Conservation (phyloP, 2,329 filamentous ascomycete species). For the Fusarium duplospermum region DNA sequence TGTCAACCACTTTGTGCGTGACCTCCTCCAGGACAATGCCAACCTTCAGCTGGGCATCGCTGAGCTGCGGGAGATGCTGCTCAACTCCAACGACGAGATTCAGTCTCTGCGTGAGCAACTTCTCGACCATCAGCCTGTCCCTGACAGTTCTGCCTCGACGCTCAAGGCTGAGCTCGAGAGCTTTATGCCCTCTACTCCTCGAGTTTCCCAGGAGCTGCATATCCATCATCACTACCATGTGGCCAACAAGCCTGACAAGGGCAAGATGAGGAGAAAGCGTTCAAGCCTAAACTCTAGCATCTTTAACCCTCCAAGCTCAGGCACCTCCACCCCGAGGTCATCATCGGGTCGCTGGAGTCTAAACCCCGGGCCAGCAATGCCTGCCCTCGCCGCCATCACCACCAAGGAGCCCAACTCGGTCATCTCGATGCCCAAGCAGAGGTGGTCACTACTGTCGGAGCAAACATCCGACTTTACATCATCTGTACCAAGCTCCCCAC, state of each 20-base stretch:
- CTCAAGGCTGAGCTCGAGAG: conserved; percentile 78
- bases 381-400: conserved; percentile 55
- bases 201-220: conserved; percentile 79
- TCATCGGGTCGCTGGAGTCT: conserved; percentile 53
- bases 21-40: conserved; percentile 94
- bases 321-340: conserved; percentile 56
- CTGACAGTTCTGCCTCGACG: conserved; percentile 60
- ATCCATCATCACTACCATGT: conserved; percentile 96
- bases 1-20: conserved; percentile 95
- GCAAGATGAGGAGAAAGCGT: conserved; percentile 79
- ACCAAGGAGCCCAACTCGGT: conserved; percentile 64
- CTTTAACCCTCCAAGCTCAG: conserved; percentile 65
- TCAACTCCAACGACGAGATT: conserved; percentile 94
- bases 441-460: conserved; percentile 69
- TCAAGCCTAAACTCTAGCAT: conserved; percentile 70
- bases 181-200: conserved; percentile 49
- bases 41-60: conserved; percentile 92
- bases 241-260: conserved; percentile 68
- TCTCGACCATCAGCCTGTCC: conserved; percentile 78
- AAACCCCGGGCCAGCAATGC: conserved; percentile 53
- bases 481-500: conserved; percentile 85
- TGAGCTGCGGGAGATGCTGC: conserved; percentile 89
- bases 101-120: conserved; percentile 87
- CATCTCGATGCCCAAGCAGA: conserved; percentile 57
- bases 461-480: conserved; percentile 75